These are phyloP conservation scores for Penstemon newberryi DNA, from an alignment of 257 asterid species.

Conservation along the genomic window DNA sequence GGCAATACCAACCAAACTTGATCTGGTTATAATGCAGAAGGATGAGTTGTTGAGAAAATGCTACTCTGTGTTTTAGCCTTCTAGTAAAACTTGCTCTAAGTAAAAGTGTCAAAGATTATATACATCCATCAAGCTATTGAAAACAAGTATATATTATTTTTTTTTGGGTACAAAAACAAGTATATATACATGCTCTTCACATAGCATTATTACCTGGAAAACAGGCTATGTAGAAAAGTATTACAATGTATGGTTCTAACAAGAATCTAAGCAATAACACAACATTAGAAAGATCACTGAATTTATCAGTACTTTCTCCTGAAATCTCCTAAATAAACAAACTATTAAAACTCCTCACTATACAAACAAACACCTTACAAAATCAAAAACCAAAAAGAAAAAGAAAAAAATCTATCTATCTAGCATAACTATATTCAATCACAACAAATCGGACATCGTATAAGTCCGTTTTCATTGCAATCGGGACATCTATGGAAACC, in stretches of 20 bases:
- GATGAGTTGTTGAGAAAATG: neutral
- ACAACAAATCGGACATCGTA: slow-evolving; percentile 76
- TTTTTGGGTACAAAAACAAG: neutral
- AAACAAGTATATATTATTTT: neutral
- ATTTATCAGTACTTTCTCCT: slow-evolving; percentile 9
- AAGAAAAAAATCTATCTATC: neutral
- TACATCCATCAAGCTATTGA: neutral
- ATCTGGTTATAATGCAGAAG: slow-evolving; percentile 6
- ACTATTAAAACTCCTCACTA: slow-evolving; percentile 37
- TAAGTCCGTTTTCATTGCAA: slow-evolving; percentile 87
- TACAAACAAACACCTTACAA: slow-evolving; percentile 44
- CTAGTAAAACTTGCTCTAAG: too few relatives aligned
- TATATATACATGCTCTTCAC: slow-evolving; percentile 31
- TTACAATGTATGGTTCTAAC: slow-evolving; percentile 6
- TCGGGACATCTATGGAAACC: slow-evolving; percentile 83
- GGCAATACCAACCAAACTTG: slow-evolving; percentile 3
- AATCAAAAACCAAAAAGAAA: neutral
- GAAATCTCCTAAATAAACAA: slow-evolving; percentile 6
- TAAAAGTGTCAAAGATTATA: neutral
- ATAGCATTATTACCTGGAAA: slow-evolving; percentile 24
- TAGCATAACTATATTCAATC: slow-evolving; percentile 28
- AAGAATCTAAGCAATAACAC: slow-evolving; percentile 4
- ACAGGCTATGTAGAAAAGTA: slow-evolving; percentile 13
- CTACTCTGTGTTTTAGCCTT: too few relatives aligned
- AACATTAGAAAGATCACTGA: neutral